Conservation (phyloP, 495 filamentous ascomycete genomes). For the Xylaria palmicola region DNA sequence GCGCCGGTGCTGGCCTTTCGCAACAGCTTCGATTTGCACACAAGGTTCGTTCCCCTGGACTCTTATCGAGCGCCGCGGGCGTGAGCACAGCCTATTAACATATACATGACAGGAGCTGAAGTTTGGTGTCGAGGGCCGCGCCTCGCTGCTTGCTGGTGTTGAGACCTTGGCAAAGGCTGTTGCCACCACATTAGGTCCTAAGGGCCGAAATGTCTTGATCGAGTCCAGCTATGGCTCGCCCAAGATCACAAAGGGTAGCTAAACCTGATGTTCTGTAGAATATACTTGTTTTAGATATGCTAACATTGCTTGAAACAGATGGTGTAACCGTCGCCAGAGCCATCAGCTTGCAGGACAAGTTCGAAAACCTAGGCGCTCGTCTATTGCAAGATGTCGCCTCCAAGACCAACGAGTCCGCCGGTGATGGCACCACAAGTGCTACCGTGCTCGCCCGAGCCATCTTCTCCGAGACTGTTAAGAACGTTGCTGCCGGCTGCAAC, state of each 20-base stretch:
- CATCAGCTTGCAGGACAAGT: constrained; percentile 95
- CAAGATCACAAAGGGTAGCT: constrained; percentile 97
- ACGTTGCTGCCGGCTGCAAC: constrained; percentile 98
- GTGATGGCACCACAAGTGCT: constrained; percentile 97
- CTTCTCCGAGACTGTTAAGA: constrained; percentile 99
- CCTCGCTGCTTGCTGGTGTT: constrained; percentile 86
- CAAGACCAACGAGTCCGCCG: constrained; percentile 98
- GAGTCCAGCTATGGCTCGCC: constrained; percentile 97
- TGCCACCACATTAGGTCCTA: constrained; percentile 92
- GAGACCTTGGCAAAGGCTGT: constrained; percentile 97
- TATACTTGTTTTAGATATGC: not conserved
- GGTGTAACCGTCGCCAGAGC: constrained; percentile 94
- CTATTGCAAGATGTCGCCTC: constrained; percentile 96
- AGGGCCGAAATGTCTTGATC: constrained; percentile 96
- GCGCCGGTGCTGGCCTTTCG: constrained; percentile 52
- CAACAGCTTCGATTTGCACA: constrained; percentile 91
- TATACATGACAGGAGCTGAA: constrained; percentile 74
- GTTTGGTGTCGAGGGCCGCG: constrained; percentile 94
- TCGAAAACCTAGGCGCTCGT: constrained; percentile 97
- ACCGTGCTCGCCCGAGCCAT: constrained; percentile 97
- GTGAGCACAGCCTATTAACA: constrained; percentile 5
- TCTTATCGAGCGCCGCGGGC: not conserved
- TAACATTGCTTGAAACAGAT: constrained; percentile 53
- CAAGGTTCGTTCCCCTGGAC: constrained; percentile 64
- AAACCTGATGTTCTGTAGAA: not conserved